A percentile compares a stretch with the other conserved stretches of the same genome.
Conservation (phyloP, 148 eudicot species). For the Simmondsia chinensis region DNA sequence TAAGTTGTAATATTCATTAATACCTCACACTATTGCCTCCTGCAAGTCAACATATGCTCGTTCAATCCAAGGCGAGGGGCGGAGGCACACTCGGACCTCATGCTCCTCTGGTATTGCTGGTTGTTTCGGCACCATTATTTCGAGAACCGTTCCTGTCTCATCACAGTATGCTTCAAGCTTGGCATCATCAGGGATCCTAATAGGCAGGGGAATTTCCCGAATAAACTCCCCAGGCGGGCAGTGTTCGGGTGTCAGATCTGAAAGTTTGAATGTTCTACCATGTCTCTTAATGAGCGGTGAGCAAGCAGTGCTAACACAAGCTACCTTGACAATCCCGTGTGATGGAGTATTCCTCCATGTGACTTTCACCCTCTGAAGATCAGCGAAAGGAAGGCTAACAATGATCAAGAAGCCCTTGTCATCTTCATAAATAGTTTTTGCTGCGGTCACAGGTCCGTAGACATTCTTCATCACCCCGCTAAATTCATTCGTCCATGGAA, state of each 20-base stretch:
- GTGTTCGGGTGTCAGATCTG: conserved; percentile 42
- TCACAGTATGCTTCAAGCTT: conserved; percentile 52
- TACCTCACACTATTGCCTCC: conserved; percentile 18
- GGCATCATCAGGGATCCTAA: conserved; percentile 51
- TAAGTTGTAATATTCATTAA: conserved; percentile 5
- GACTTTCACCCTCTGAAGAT: conserved; percentile 40
- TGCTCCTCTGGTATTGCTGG: conserved; percentile 43
- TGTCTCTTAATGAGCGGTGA: conserved; percentile 39
- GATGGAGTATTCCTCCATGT: conserved; percentile 46
- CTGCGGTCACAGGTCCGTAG: conserved; percentile 48
- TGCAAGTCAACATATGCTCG: conserved; percentile 17
- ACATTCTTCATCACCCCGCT: conserved; percentile 43
- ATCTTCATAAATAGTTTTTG: conserved; percentile 57
- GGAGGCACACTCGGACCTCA: conserved; percentile 44
- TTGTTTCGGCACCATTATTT: conserved; percentile 55
- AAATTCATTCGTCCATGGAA: conserved; percentile 35
- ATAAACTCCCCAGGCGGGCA: conserved; percentile 58
- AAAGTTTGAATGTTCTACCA: conserved; percentile 43
- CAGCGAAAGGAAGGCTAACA: conserved; percentile 46
- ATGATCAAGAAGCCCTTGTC: conserved; percentile 42
- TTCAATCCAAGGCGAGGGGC: conserved; percentile 48
- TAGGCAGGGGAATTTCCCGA: conserved; percentile 36
- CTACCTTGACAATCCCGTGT: conserved; percentile 42
- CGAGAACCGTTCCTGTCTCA: conserved; percentile 44
- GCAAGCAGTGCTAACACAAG: conserved; percentile 42